Base-by-base conservation (phyloP, 2,329 filamentous ascomycete species). In the Fusarium nisikadoi region DNA sequence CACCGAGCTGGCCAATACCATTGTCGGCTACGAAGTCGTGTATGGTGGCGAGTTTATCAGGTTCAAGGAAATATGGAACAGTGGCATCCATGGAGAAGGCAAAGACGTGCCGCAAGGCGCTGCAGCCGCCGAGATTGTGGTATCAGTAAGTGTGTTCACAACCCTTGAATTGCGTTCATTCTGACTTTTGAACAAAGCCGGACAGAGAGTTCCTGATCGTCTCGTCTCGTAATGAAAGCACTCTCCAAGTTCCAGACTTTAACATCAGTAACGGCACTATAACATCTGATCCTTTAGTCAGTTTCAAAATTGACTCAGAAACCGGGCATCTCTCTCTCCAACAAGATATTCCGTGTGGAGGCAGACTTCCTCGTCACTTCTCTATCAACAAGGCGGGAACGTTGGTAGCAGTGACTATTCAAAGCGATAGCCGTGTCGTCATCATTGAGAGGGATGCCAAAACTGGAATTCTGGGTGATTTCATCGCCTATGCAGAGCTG, bases 341-440 rank as follows among this genome's bases (percentile, higher is more conserved):
- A 6, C 87, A 91, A 74, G 84, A 89, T 33, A 86, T 86, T n/a
- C 85, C 91, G 0, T 87, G 90, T 1, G 91, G 91, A 53, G 93
- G 93, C 5, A 79, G 82, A 12, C 87, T 86, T 61, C 93, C 93
- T 1, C 86, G 93, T 27, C 91, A 92, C 43, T 92, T 93, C 79
- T 87, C 86, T 55, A 81, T 93, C 62, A 94, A 92, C 79, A 85
- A 85, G 68, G 87, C 86, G 16, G 92, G 92, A 2, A 85, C 86
- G 60, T 81, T 91, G 65, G 81, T 94, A 6, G 92, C 90, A 3
- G 88, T 94, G 33, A 91, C 87, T 1, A 84, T 92, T 71, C 91
- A 94, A 80, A 81, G 81, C 20, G 89, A 89, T 55, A 83, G 85
- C 36, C 88, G 86, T 35, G 88, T 93, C 3, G 88, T 87, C 11